Conservation (phyloP, 179 eudicot species). For the Silene coronaria region DNA sequence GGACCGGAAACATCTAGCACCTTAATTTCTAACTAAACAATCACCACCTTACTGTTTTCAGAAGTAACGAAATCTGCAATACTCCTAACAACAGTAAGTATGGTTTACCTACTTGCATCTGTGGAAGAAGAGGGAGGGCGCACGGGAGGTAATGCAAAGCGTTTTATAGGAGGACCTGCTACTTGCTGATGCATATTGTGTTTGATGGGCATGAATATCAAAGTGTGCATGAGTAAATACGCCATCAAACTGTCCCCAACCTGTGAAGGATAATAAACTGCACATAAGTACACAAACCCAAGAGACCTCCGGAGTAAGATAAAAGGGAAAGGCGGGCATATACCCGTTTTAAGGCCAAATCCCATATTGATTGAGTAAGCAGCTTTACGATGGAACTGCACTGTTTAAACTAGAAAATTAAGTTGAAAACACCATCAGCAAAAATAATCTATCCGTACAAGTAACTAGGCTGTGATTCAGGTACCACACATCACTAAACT, state of each 20-base stretch:
- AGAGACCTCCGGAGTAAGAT: neutral
- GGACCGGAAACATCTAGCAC: neutral
- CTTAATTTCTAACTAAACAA: neutral
- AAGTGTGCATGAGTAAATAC: constrained; percentile 52
- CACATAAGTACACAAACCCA: neutral
- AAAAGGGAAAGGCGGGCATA: constrained; percentile 13
- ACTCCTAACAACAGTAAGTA: constrained; percentile 8
- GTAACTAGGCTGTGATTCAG: no score
- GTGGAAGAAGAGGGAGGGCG: constrained; percentile 24
- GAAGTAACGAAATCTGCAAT: neutral
- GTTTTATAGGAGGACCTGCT: constrained; percentile 55
- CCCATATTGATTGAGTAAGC: constrained; percentile 59
- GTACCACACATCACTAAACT: neutral
- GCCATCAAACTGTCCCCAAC: constrained; percentile 72
- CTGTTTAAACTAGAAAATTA: constrained; percentile 35
- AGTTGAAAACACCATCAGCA: constrained; percentile 26
- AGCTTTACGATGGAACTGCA: constrained; percentile 41
- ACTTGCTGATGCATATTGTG: constrained; percentile 56
- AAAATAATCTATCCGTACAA: neutral
- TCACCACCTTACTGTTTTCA: neutral
- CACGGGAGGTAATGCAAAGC: constrained; percentile 23
- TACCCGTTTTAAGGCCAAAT: constrained; percentile 54
- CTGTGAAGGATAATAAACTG: constrained; percentile 31
- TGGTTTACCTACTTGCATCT: constrained; percentile 29
- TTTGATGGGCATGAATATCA: constrained; percentile 60